A percentile compares a stretch with the other conserved stretches of the same genome.
Evolutionary conservation across 169 alveolate genomes (phyloP).

Genomic region (Plasmodium blacklocki): DNA sequence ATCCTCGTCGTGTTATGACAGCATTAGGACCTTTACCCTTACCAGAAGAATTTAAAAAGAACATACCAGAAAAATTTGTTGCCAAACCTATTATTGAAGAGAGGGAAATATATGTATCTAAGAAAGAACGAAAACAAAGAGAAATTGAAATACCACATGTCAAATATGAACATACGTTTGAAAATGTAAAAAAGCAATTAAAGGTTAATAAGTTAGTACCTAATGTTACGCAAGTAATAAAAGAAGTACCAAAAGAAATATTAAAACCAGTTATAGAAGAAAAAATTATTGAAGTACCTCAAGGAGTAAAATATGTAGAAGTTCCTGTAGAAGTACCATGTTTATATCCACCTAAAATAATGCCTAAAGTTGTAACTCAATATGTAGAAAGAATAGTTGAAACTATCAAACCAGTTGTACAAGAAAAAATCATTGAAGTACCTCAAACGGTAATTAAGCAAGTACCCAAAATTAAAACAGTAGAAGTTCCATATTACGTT

Average conservation of each 20-base stretch:
- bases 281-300: conserved; percentile 89
- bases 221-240: conserved; percentile 83
- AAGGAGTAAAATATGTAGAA: conserved; percentile 90
- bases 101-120: conserved; percentile 88
- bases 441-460: conserved; percentile 89
- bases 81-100: conserved; percentile 90
- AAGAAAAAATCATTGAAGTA: conserved; percentile 86
- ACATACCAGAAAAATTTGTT: conserved; percentile 89
- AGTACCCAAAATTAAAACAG: conserved; percentile 88
- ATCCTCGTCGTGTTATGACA: conserved; percentile 90
- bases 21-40: conserved; percentile 90
- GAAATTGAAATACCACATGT: conserved; percentile 89
- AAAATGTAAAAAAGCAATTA: conserved; percentile 82
- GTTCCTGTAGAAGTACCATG: conserved; percentile 91
- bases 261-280: conserved; percentile 90
- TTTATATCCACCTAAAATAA: conserved; percentile 89
- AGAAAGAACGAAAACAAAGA: conserved; percentile 88
- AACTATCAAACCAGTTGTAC: conserved; percentile 86
- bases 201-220: conserved; percentile 86
- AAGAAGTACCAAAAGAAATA: conserved; percentile 87
- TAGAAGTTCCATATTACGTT: conserved; percentile 89
- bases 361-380: conserved; percentile 86
- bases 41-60: conserved; percentile 86
- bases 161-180: conserved; percentile 89
- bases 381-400: conserved; percentile 88